A percentile compares a stretch with the other conserved stretches of the same genome.
These are phyloP conservation scores for Syncephalastrum contaminatum DNA, from an alignment of 371 early-diverging fungal species.

Conservation along the genomic window DNA sequence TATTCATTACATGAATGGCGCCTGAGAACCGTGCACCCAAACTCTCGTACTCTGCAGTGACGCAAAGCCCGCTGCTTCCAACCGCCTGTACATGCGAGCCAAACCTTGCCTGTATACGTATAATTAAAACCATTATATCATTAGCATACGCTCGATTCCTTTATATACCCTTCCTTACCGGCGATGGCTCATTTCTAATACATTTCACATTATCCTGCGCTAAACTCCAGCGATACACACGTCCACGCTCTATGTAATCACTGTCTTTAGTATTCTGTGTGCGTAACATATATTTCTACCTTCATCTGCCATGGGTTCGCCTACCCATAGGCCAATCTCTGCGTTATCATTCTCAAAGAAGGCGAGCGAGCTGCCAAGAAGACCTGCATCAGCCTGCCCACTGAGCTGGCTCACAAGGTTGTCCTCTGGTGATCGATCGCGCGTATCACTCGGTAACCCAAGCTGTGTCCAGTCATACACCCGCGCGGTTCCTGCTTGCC, in stretches of 20 bases:
- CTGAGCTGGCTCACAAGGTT: conserved; percentile 20
- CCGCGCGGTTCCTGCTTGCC: conserved; percentile 49
- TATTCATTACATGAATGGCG: no score
- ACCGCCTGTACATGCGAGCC: conserved; percentile 28
- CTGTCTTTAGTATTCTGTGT: neutral
- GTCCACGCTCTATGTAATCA: conserved; percentile 29
- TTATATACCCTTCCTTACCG: conserved; percentile 13
- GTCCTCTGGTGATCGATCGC: conserved; percentile 6
- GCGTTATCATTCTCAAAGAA: conserved; percentile 15
- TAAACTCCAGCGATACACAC: conserved; percentile 32
- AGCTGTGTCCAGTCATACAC: conserved; percentile 22
- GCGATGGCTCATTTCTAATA: conserved; percentile 16
- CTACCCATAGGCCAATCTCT: conserved; percentile 35
- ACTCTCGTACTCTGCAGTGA: no score
- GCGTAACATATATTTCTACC: conserved; percentile 15
- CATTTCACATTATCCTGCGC: conserved; percentile 14
- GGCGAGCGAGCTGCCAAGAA: conserved; percentile 38
- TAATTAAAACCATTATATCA: no score
- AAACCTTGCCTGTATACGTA: conserved; percentile 30
- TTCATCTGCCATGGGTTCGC: conserved; percentile 47
- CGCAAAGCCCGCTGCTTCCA: no score
- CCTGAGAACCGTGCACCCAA: no score
- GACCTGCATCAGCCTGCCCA: conserved; percentile 40
- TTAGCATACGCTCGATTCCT: neutral
- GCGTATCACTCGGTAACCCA: neutral